Evolutionary conservation across 495 filamentous ascomycete species (phyloP).

Genomic region (Aspergillus indologenus): DNA sequence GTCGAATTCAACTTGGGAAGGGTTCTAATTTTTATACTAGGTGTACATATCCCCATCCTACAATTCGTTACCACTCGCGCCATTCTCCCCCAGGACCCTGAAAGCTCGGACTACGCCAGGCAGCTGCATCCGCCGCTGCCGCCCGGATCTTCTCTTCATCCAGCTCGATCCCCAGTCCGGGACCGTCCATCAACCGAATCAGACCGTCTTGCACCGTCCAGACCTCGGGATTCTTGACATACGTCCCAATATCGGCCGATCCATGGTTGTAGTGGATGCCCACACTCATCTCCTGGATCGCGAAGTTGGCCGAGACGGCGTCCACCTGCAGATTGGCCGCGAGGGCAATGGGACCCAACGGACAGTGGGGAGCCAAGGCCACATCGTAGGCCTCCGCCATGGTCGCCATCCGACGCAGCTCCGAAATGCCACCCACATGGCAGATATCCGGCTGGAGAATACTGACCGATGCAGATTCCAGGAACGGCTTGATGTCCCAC

Average conservation of each 20-base stretch:
- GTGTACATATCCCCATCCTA: no score
- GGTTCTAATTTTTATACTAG: no score
- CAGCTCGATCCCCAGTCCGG: conserved; percentile 70
- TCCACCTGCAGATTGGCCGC: conserved; percentile 69
- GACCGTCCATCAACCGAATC: conserved; percentile 56
- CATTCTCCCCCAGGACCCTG: conserved; percentile 9
- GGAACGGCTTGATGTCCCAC: conserved; percentile 71
- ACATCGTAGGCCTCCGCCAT: conserved; percentile 78
- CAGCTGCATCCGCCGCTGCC: background rate
- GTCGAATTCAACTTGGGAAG: no score
- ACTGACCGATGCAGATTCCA: conserved; percentile 64
- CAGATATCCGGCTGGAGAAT: conserved; percentile 73
- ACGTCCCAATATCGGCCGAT: conserved; percentile 61
- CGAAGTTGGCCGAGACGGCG: conserved; percentile 62
- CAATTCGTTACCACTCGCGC: conserved; percentile 15
- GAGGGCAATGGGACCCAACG: conserved; percentile 70
- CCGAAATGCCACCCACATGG: conserved; percentile 72
- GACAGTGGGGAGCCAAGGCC: conserved; percentile 72
- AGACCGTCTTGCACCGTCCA: conserved; percentile 65
- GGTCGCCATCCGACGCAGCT: conserved; percentile 63
- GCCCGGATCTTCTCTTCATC: conserved; percentile 60
- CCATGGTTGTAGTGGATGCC: conserved; percentile 76
- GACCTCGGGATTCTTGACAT: conserved; percentile 57
- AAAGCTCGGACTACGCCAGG: conserved; percentile 14
- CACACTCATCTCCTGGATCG: conserved; percentile 75